phyloP scores from a whole-genome alignment of 2,329 filamentous ascomycete genomes.

The Dothiorella sarmentorum region DNA sequence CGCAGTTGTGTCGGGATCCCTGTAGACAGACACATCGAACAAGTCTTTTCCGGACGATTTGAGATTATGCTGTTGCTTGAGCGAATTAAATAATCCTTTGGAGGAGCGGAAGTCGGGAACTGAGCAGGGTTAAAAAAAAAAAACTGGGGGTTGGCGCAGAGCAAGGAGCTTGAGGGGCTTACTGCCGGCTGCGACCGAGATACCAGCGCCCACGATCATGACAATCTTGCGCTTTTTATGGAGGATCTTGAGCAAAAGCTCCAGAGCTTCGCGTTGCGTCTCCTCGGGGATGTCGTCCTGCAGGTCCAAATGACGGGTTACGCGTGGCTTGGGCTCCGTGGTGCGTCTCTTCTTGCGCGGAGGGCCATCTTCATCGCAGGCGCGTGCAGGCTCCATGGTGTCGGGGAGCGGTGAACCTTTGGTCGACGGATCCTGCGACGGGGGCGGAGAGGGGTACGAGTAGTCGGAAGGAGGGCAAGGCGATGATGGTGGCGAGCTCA shows the following conservation, averaged over 20 bases:
- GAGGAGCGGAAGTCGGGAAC: constrained; percentile 95
- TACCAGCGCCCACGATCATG: constrained; percentile 91
- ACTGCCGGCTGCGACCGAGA: constrained; percentile 94
- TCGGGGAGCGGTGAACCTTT: constrained; percentile 46
- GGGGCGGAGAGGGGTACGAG: constrained; percentile 39
- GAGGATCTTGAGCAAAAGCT: constrained; percentile 69
- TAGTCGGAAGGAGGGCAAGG: constrained; percentile 31
- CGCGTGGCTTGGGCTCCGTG: constrained; percentile 63
- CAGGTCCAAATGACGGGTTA: constrained; percentile 73
- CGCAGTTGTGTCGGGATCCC: constrained; percentile 80
- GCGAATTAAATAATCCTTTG: constrained; percentile 79
- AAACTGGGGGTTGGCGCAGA: constrained; percentile 22
- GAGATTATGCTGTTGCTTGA: constrained; percentile 82
- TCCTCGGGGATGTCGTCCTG: constrained; percentile 43
- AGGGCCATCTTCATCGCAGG: constrained; percentile 56
- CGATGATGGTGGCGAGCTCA: constrained; percentile 41
- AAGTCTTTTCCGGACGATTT: constrained; percentile 92
- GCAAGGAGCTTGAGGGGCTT: constrained; percentile 41
- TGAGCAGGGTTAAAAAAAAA: constrained; percentile 41
- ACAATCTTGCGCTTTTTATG: constrained; percentile 94
- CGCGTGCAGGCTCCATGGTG: constrained; percentile 37
- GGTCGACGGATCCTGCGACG: constrained; percentile 46
- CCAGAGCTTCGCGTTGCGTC: constrained; percentile 60
- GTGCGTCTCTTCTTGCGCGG: constrained; percentile 73
- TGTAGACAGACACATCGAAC: constrained; percentile 97